Conservation (phyloP, 1,284 basidiomycete species). For the Marasmius tenuissimus region DNA sequence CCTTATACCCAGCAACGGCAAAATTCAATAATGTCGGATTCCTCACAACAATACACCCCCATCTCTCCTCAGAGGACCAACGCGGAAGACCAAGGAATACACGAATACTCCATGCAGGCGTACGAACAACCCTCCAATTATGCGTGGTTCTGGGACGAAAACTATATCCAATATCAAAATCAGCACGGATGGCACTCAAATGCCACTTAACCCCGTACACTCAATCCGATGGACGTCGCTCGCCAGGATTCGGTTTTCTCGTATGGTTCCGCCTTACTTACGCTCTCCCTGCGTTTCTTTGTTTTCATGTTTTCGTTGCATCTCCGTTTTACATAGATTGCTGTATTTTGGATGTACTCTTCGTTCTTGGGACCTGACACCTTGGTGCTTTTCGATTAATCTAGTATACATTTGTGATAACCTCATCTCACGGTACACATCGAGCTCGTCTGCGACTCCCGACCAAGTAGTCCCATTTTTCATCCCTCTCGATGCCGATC, state of each 20-base stretch:
- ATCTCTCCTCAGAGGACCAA: neutral
- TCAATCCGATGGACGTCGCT: neutral
- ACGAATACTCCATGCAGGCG: neutral
- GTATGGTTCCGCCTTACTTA: neutral
- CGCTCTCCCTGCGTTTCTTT: neutral
- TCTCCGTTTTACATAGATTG: neutral
- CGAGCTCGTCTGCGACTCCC: conserved; percentile 13
- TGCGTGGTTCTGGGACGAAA: neutral
- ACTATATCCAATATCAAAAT: neutral
- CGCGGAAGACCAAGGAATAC: neutral
- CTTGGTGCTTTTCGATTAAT: neutral
- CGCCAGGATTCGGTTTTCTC: neutral
- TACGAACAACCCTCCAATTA: neutral
- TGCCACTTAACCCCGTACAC: neutral
- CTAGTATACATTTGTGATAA: neutral
- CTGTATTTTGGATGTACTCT: neutral
- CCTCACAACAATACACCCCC: neutral
- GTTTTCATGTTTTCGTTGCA: neutral
- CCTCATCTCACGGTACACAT: conserved; percentile 10
- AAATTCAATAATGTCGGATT: neutral
- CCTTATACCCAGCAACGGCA: neutral
- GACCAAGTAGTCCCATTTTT: conserved; percentile 13
- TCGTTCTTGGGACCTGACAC: neutral
- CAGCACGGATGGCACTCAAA: neutral
- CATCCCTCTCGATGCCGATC: conserved; percentile 12